Evolutionary conservation across 2,329 filamentous ascomycete species (phyloP).

Genomic region (Colletotrichum sp.): DNA sequence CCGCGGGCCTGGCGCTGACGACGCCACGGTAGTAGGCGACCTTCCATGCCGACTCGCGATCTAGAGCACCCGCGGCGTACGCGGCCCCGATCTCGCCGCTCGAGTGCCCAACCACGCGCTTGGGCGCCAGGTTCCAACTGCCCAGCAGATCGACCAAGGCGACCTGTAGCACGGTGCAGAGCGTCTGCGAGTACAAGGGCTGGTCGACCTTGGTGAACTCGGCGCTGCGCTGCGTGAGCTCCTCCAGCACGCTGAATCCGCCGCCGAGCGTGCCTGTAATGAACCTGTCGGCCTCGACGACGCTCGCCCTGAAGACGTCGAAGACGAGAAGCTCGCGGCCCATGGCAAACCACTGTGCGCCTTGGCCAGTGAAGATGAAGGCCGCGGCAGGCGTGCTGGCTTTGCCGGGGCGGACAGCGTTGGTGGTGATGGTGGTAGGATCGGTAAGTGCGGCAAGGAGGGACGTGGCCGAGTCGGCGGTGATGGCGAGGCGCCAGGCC

Average conservation of each 20-base stretch:
- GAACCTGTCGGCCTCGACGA: background rate
- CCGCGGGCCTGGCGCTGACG: slow-evolving; percentile 22
- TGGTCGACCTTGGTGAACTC: slow-evolving; percentile 22
- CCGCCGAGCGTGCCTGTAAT: slow-evolving; percentile 29
- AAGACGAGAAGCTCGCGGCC: slow-evolving; percentile 29
- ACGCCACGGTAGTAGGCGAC: slow-evolving; percentile 36
- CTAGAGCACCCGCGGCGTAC: slow-evolving; percentile 48
- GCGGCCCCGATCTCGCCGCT: slow-evolving; percentile 56
- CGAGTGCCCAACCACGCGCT: slow-evolving; percentile 50
- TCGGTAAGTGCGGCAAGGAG: background rate
- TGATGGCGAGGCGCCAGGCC: background rate
- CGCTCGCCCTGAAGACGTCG: slow-evolving; percentile 38
- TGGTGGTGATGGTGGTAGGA: background rate
- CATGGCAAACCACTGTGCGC: slow-evolving; percentile 28
- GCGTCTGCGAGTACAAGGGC: slow-evolving; percentile 32
- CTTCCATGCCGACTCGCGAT: slow-evolving; percentile 46
- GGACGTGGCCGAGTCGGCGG: background rate
- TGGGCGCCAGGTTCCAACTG: slow-evolving; percentile 34
- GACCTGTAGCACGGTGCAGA: slow-evolving; percentile 35
- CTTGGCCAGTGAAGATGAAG: slow-evolving; percentile 31
- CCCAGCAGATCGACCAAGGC: slow-evolving; percentile 30
- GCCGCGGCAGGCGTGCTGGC: slow-evolving; percentile 29
- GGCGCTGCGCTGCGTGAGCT: slow-evolving; percentile 31
- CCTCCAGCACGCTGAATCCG: slow-evolving; percentile 25
- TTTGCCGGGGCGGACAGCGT: background rate